Evolutionary conservation across 179 eudicot genomes (phyloP).

Genomic region (Corrigiola litoralis): DNA sequence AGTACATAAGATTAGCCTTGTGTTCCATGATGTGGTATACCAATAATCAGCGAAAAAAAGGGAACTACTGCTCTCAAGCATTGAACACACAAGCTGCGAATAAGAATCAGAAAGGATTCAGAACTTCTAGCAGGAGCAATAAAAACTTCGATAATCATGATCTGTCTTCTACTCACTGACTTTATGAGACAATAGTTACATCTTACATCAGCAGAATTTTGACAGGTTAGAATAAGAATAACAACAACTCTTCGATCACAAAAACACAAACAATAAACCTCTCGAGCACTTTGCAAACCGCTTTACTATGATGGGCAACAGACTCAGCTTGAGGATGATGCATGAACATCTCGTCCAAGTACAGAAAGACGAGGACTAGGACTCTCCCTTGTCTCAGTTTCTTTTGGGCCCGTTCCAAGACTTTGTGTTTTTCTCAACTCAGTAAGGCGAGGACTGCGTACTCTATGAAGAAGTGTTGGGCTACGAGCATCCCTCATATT

Average conservation of each 20-base stretch:
- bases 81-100: neutral
- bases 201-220: conserved; percentile 13
- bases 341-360: conserved; percentile 40
- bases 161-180: conserved; percentile 16
- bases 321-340: conserved; percentile 37
- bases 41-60: neutral
- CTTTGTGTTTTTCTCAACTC: conserved; percentile 41
- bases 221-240: conserved; percentile 18
- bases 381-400: conserved; percentile 56
- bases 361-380: conserved; percentile 60
- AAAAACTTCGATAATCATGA: conserved; percentile 4
- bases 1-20: too few species aligned
- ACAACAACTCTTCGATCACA: conserved; percentile 8
- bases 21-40: too few species aligned
- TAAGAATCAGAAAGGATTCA: neutral
- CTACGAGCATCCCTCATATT: conserved; percentile 47
- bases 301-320: conserved; percentile 11
- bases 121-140: neutral
- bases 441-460: conserved; percentile 42
- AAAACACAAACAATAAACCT: conserved; percentile 29
- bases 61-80: neutral
- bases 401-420: conserved; percentile 43
- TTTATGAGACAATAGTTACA: conserved; percentile 23
- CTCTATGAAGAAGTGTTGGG: conserved; percentile 41
- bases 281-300: conserved; percentile 39